Percentiles rank a stretch among this genome's conserved stretches.
These are phyloP conservation scores for Cucumis hystrix DNA, from an alignment of 306 rosid species.

Conservation along the genomic window DNA sequence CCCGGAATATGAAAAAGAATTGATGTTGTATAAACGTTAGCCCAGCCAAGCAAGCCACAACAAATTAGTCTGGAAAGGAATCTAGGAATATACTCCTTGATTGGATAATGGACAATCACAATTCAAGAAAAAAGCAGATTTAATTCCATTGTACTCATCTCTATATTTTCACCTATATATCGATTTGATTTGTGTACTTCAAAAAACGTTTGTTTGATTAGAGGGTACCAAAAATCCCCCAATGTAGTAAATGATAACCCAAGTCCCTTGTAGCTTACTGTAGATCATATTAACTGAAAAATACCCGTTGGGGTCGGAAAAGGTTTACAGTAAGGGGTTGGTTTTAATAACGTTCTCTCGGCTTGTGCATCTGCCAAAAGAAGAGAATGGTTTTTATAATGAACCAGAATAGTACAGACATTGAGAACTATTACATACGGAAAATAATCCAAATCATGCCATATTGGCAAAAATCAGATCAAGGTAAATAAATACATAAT, in stretches of 20 bases:
- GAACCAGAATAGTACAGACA: too few relatives aligned
- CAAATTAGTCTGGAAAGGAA: neutral
- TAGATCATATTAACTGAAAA: neutral
- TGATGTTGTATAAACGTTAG: neutral
- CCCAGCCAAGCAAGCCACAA: neutral
- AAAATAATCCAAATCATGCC: too few relatives aligned
- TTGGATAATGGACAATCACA: neutral
- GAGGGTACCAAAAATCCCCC: neutral
- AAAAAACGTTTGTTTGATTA: neutral
- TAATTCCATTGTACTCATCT: neutral
- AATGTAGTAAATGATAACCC: neutral
- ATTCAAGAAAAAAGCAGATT: neutral
- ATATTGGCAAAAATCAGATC: too few relatives aligned
- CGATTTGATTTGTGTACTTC: neutral
- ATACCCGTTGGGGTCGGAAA: neutral
- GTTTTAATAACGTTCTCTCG: too few relatives aligned
- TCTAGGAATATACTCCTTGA: neutral
- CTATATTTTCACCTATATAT: neutral
- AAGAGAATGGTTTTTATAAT: too few relatives aligned
- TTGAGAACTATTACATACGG: too few relatives aligned
- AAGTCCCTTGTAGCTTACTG: neutral
- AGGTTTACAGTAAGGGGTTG: too few relatives aligned
- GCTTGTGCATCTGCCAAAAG: too few relatives aligned
- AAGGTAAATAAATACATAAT: too few relatives aligned
- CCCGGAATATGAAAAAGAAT: neutral